A percentile compares a stretch with the other conserved stretches of the same genome.
Evolutionary conservation across 306 rosid species (phyloP).

Genomic region (Cucumis melo): DNA sequence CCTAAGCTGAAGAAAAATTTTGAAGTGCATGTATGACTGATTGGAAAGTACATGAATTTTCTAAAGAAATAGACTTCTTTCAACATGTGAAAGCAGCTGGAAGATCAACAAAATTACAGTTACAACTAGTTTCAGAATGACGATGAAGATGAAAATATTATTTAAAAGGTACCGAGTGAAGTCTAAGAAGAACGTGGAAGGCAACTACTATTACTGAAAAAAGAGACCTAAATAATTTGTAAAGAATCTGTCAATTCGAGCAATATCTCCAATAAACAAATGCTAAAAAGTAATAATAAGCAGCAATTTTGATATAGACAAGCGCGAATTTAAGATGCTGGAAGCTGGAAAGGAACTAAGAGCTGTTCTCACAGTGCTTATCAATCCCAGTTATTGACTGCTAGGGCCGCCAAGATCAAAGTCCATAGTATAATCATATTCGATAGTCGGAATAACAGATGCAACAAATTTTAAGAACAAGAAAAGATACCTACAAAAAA

Average conservation of each 20-base stretch:
- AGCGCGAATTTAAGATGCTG: neutral
- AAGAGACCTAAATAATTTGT: neutral
- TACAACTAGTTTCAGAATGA: neutral
- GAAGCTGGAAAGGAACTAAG: neutral
- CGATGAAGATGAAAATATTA: neutral
- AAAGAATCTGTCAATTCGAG: neutral
- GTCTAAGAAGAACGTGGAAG: neutral
- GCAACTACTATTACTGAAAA: neutral
- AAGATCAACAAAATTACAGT: neutral
- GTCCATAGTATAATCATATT: constrained; percentile 96
- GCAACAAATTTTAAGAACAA: constrained; percentile 92
- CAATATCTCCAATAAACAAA: neutral
- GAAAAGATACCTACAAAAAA: constrained; percentile 64
- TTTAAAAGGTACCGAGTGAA: neutral
- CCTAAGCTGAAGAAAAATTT: neutral
- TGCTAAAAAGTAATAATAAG: neutral
- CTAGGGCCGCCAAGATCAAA: constrained; percentile 92
- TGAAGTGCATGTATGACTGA: neutral
- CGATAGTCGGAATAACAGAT: constrained; percentile 93
- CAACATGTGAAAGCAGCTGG: neutral
- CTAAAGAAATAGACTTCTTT: neutral
- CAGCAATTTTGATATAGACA: neutral
- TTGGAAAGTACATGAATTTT: neutral
- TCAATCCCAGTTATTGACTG: constrained; percentile 21
- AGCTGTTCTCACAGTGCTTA: neutral